Evolutionary conservation across 768 basidiomycete species (phyloP).

Genomic region (Lepiota venenata): DNA sequence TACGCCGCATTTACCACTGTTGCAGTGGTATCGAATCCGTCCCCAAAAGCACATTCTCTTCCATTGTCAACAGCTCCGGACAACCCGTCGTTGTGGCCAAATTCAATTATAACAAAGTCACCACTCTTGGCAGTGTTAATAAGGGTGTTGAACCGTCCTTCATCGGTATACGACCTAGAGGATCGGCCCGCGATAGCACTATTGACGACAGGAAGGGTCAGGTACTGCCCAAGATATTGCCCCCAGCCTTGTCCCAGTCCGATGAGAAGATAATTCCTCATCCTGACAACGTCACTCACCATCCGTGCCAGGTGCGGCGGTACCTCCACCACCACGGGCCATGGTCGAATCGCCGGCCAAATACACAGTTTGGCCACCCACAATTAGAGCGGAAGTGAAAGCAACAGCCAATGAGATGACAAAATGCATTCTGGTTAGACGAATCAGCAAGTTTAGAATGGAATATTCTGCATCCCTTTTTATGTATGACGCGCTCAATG

Average conservation of each 20-base stretch:
- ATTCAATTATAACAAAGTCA: slow-evolving; percentile 42
- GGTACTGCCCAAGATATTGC: slow-evolving; percentile 36
- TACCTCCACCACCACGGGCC: slow-evolving; percentile 36
- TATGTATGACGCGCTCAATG: background rate
- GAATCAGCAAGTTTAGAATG: background rate
- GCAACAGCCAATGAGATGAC: slow-evolving; percentile 4
- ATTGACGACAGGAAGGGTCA: slow-evolving; percentile 43
- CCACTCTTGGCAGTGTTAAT: slow-evolving; percentile 35
- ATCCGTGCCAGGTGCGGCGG: slow-evolving; percentile 14
- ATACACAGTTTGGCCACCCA: slow-evolving; percentile 34
- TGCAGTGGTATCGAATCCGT: slow-evolving; percentile 31
- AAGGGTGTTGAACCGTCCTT: slow-evolving; percentile 41
- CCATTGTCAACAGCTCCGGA: slow-evolving; percentile 37
- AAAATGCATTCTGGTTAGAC: slow-evolving; percentile 5
- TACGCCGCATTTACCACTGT: slow-evolving; percentile 34
- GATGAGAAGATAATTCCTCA: background rate
- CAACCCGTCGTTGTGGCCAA: slow-evolving; percentile 48
- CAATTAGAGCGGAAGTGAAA: slow-evolving; percentile 7
- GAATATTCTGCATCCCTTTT: background rate
- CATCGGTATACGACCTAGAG: slow-evolving; percentile 44
- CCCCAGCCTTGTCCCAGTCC: slow-evolving; percentile 36
- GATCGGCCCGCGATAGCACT: slow-evolving; percentile 42
- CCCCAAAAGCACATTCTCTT: slow-evolving; percentile 37
- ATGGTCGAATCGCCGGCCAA: slow-evolving; percentile 44
- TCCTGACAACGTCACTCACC: background rate